A percentile compares a stretch with the other conserved stretches of the same genome.
Evolutionary conservation across 495 filamentous ascomycete genomes (phyloP).

Genomic region (Penicillium argentinense): DNA sequence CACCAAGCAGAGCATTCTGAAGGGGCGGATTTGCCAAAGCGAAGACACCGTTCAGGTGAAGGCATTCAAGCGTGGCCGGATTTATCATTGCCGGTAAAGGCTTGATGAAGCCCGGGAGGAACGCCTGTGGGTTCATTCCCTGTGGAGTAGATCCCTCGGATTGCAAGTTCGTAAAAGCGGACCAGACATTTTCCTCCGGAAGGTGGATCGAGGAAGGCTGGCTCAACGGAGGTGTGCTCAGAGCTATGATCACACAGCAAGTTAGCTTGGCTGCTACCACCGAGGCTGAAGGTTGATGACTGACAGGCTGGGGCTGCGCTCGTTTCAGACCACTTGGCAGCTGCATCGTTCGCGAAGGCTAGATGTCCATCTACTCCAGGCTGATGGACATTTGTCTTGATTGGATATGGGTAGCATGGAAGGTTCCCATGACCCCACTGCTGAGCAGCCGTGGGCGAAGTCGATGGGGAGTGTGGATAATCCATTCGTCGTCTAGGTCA

Average conservation of each 20-base stretch:
- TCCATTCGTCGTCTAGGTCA: not conserved
- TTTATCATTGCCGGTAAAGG: constrained; percentile 15
- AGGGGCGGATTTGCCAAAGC: constrained; percentile 10
- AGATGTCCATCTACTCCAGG: not conserved
- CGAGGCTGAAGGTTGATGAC: not conserved
- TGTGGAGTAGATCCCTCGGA: constrained; percentile 1
- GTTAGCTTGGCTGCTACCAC: no score
- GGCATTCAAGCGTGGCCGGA: constrained; percentile 9
- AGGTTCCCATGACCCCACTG: not conserved
- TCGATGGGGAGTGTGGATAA: not conserved
- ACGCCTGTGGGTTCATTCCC: not conserved
- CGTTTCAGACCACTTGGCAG: not conserved
- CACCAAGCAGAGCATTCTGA: constrained; percentile 16
- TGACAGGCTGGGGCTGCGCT: not conserved
- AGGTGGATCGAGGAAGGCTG: not conserved
- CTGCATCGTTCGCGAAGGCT: not conserved
- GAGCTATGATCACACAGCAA: no score
- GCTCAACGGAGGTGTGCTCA: no score
- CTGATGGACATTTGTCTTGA: not conserved
- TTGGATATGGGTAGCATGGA: not conserved
- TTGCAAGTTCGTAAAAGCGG: constrained; percentile 15
- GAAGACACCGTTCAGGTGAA: constrained; percentile 17
- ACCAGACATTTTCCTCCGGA: constrained; percentile 15
- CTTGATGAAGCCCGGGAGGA: constrained; percentile 19
- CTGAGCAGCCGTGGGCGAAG: not conserved